A percentile compares a stretch with the other conserved stretches of the same genome.
Evolutionary conservation across 495 filamentous ascomycete genomes (phyloP).

Genomic region (Pyrenopolyporus hunteri): DNA sequence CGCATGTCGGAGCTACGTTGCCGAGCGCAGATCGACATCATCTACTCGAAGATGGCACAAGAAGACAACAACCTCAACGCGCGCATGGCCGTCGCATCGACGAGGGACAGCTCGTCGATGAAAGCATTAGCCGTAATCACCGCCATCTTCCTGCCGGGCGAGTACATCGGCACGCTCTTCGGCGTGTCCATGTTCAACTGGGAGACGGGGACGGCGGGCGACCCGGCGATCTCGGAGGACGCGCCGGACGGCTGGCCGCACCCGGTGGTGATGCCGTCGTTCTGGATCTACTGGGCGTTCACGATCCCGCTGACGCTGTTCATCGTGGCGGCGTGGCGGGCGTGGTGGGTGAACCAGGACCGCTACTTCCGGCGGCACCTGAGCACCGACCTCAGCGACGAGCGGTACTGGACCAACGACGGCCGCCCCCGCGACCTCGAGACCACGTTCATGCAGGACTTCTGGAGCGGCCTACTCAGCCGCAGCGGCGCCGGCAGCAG

Average conservation of each 20-base stretch:
- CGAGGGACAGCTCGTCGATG: constrained; percentile 45
- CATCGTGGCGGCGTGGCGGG: constrained; percentile 42
- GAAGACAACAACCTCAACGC: constrained; percentile 46
- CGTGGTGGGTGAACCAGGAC: constrained; percentile 47
- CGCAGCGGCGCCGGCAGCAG: constrained; percentile 33
- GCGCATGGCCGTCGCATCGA: constrained; percentile 47
- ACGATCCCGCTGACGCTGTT: constrained; percentile 42
- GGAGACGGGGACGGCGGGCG: constrained; percentile 36
- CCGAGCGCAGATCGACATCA: constrained; percentile 46
- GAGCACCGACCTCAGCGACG: constrained; percentile 43
- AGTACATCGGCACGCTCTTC: constrained; percentile 46
- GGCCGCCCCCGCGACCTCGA: constrained; percentile 41
- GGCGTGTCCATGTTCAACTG: constrained; percentile 45
- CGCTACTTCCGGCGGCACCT: constrained; percentile 44
- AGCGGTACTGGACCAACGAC: constrained; percentile 46
- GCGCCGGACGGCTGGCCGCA: constrained; percentile 26
- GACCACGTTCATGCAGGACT: constrained; percentile 42
- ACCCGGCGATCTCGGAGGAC: constrained; percentile 31
- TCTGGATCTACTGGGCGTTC: constrained; percentile 47
- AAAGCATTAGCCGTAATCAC: constrained; percentile 46
- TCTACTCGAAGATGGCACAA: constrained; percentile 46
- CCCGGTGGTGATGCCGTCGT: constrained; percentile 39
- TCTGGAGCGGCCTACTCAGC: constrained; percentile 41
- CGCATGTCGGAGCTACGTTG: constrained; percentile 44
- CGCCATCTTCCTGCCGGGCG: constrained; percentile 44